These are phyloP conservation scores for Hanseniaspora lindneri DNA, from an alignment of 805 yeast genomes.

Conservation along the genomic window DNA sequence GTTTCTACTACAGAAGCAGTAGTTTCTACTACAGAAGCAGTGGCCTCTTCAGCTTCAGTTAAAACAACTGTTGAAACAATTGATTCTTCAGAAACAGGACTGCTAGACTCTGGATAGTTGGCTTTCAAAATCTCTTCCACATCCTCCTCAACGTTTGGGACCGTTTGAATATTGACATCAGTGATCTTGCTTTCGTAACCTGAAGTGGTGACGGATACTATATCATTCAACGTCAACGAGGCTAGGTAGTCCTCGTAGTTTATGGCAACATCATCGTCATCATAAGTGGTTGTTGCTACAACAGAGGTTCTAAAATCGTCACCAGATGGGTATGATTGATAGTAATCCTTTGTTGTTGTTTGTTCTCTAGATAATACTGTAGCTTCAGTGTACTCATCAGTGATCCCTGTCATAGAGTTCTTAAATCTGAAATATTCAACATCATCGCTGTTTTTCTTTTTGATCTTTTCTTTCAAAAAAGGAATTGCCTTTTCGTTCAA, in stretches of 20 bases:
- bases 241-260: conserved; percentile 7
- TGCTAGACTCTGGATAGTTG: background rate
- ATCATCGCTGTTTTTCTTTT: background rate
- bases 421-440: conserved; percentile 13
- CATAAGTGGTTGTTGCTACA: background rate
- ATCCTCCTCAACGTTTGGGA: conserved; percentile 15
- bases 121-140: conserved; percentile 3
- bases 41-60: too few relatives aligned
- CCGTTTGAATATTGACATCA: conserved; percentile 13
- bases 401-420: background rate
- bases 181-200: conserved; percentile 8
- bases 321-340: background rate
- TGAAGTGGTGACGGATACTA: conserved; percentile 11
- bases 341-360: background rate
- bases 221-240: conserved; percentile 9
- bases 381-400: background rate
- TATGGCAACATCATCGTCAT: conserved; percentile 2
- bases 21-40: too few relatives aligned
- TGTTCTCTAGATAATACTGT: conserved; percentile 2
- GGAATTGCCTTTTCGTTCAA: conserved; percentile 8
- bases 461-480: conserved; percentile 1
- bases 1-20: background rate
- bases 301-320: background rate
- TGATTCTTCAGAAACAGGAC: too few relatives aligned
- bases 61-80: too few relatives aligned